phyloP scores from a whole-genome alignment of 495 filamentous ascomycete species.

The Talaromyces adpressus region DNA sequence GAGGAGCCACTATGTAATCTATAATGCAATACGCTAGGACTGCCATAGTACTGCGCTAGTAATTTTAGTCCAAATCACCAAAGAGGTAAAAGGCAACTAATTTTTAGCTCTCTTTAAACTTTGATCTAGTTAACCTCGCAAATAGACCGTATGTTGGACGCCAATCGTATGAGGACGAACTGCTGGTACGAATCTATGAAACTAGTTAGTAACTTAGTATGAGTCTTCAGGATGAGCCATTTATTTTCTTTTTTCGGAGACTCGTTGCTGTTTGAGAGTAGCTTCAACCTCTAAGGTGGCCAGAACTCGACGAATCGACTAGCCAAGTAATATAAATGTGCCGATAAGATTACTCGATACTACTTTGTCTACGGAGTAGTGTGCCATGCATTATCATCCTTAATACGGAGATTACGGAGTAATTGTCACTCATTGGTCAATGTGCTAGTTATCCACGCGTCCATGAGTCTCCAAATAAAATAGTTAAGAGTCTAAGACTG shows the following conservation, averaged over 20 bases:
- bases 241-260: neutral
- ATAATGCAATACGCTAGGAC: neutral
- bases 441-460: neutral
- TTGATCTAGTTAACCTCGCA: neutral
- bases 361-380: neutral
- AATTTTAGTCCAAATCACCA: neutral
- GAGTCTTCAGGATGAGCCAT: neutral
- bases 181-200: neutral
- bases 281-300: neutral
- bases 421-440: neutral
- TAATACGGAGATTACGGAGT: neutral
- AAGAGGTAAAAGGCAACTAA: neutral
- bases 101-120: neutral
- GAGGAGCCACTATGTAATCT: neutral
- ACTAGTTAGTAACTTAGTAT: neutral
- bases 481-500: neutral
- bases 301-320: neutral
- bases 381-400: neutral
- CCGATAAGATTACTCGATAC: neutral
- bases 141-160: neutral
- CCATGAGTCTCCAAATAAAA: neutral
- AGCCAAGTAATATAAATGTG: neutral
- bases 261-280: neutral
- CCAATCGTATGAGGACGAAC: neutral
- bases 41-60: neutral